phyloP scores from a whole-genome alignment of 2,329 filamentous ascomycete genomes.

The Knufia petricola region DNA sequence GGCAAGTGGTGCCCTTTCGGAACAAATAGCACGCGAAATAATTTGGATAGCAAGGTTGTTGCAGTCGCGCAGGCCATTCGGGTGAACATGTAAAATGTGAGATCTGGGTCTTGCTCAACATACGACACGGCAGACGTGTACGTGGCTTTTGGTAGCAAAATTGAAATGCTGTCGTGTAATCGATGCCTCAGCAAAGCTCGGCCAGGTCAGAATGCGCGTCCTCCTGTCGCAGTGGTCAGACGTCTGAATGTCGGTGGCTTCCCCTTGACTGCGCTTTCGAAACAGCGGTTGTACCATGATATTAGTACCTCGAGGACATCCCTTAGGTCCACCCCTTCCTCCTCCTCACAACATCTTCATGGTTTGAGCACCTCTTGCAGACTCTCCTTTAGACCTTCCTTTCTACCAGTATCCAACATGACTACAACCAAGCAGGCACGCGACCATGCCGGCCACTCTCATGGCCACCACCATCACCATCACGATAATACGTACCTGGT shows the following conservation, averaged over 20 bases:
- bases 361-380: background rate
- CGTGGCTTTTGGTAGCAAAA: background rate
- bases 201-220: constrained; percentile 1
- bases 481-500: constrained; percentile 78
- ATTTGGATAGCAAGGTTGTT: too few relatives aligned
- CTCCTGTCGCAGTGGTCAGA: background rate
- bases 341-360: background rate
- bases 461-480: constrained; percentile 45
- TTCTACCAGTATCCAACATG: constrained; percentile 5
- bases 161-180: constrained; percentile 6
- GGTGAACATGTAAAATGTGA: constrained; percentile 1
- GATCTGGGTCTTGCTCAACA: background rate
- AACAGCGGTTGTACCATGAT: constrained; percentile 1
- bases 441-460: constrained; percentile 43
- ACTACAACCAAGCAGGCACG: constrained; percentile 13
- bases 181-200: constrained; percentile 1
- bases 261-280: constrained; percentile 1
- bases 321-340: background rate
- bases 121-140: background rate
- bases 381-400: background rate
- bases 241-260: background rate
- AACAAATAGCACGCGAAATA: background rate
- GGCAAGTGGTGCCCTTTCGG: too few relatives aligned
- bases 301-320: background rate
- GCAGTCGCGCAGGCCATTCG: too few relatives aligned